These are phyloP conservation scores for Psilocybe subaeruginosa DNA, from an alignment of 768 basidiomycete species.

Conservation along the genomic window DNA sequence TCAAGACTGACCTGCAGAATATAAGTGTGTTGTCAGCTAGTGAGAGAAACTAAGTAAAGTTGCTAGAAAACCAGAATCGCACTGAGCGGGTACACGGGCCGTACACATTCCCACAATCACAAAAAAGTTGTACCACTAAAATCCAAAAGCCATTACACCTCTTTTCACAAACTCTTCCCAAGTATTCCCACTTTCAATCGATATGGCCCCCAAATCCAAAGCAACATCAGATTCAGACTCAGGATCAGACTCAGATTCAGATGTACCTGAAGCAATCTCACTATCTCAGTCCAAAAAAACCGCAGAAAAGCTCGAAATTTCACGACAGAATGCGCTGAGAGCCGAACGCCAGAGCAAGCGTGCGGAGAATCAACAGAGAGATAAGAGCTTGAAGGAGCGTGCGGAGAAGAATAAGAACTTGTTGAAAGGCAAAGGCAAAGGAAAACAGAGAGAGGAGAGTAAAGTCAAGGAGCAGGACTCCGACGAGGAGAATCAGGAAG, in stretches of 20 bases:
- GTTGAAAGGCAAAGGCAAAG: constrained; percentile 9
- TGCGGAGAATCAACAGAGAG: constrained; percentile 48
- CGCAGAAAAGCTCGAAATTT: constrained; percentile 38
- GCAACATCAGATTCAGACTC: constrained; percentile 5
- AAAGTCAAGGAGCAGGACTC: constrained; percentile 9
- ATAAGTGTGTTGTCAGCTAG: no score
- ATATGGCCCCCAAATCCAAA: constrained; percentile 17
- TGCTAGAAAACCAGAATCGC: no score
- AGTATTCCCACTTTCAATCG: background rate
- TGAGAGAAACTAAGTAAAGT: no score
- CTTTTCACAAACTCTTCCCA: background rate
- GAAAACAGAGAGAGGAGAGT: constrained; percentile 4
- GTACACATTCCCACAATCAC: background rate
- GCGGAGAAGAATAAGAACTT: constrained; percentile 30
- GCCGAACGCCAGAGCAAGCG: constrained; percentile 44
- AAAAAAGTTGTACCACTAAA: background rate
- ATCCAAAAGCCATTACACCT: background rate
- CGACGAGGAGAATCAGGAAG: background rate
- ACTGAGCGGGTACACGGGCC: no score
- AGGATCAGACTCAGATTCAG: constrained; percentile 27
- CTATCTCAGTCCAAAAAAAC: constrained; percentile 48
- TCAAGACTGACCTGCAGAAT: no score
- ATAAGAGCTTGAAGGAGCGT: constrained; percentile 52
- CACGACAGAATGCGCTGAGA: constrained; percentile 36
- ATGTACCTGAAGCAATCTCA: constrained; percentile 54